These are phyloP conservation scores for Gloeopeniophorella convolvens DNA, from an alignment of 768 basidiomycete genomes.

Conservation along the genomic window DNA sequence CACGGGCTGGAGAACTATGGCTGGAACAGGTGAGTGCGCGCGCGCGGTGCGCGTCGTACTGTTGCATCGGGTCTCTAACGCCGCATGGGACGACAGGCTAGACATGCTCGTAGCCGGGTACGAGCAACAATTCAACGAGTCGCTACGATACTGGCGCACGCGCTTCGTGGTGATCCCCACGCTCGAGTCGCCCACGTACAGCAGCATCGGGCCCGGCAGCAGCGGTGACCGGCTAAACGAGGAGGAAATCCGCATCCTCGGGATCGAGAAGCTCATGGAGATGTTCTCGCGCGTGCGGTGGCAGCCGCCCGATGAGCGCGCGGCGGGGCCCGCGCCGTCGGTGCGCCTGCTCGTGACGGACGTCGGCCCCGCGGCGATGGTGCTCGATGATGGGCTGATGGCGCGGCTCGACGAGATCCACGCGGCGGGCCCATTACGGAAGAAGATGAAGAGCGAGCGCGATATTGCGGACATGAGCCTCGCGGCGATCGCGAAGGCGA, in stretches of 20 bases:
- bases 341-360: constrained; percentile 81
- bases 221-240: constrained; percentile 70
- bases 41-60: background rate
- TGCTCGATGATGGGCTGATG: constrained; percentile 74
- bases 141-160: constrained; percentile 89
- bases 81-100: too few relatives aligned
- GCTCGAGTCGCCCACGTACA: constrained; percentile 49
- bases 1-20: constrained; percentile 79
- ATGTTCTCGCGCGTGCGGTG: constrained; percentile 81
- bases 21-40: constrained; percentile 65
- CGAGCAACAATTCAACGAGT: constrained; percentile 73
- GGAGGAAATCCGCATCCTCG: constrained; percentile 81
- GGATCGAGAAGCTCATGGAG: constrained; percentile 88
- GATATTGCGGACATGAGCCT: constrained; percentile 64
- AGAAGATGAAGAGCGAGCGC: constrained; percentile 75
- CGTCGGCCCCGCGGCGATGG: constrained; percentile 70
- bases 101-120: constrained; percentile 85
- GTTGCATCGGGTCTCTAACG: too few relatives aligned
- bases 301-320: constrained; percentile 54
- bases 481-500: constrained; percentile 64
- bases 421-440: constrained; percentile 62
- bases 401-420: constrained; percentile 78
- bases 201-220: constrained; percentile 43
- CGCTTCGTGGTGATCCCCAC: constrained; percentile 91
- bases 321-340: constrained; percentile 41